phyloP scores from a whole-genome alignment of 2,329 filamentous ascomycete genomes.

The Peltaster fructicola region DNA sequence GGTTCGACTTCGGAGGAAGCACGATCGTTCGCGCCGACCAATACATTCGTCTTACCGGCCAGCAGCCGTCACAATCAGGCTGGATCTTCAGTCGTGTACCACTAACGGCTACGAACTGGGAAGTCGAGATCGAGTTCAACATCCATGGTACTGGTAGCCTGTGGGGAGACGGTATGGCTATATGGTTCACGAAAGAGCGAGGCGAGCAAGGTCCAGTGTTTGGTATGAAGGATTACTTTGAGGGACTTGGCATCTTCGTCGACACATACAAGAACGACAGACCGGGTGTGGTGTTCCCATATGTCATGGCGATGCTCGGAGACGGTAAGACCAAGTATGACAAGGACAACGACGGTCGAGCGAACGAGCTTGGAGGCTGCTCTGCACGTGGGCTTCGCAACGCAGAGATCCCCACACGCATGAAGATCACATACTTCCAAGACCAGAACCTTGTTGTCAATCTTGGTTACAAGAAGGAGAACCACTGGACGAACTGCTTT shows the following conservation, averaged over 20 bases:
- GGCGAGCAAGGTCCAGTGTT: constrained; percentile 69
- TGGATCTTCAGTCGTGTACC: constrained; percentile 91
- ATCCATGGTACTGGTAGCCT: constrained; percentile 78
- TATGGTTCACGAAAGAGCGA: constrained; percentile 95
- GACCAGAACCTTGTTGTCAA: constrained; percentile 83
- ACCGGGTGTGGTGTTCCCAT: constrained; percentile 86
- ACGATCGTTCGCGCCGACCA: constrained; percentile 61
- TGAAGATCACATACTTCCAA: constrained; percentile 86
- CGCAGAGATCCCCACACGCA: constrained; percentile 58
- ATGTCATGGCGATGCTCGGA: constrained; percentile 95
- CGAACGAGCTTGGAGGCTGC: constrained; percentile 82
- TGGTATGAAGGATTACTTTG: constrained; percentile 72
- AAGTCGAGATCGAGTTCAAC: constrained; percentile 91
- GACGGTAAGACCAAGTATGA: constrained; percentile 82
- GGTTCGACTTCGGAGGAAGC: constrained; percentile 98
- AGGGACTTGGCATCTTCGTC: constrained; percentile 87
- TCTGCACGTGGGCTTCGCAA: constrained; percentile 82
- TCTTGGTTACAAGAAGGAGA: constrained; percentile 81
- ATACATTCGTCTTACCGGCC: constrained; percentile 83
- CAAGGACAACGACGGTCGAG: constrained; percentile 86
- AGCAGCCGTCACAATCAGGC: constrained; percentile 76
- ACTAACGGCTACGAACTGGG: constrained; percentile 95
- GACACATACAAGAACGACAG: constrained; percentile 99
- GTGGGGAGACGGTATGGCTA: constrained; percentile 88
- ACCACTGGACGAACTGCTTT: constrained; percentile 83